Conservation (phyloP, 2,329 filamentous ascomycete species). For the Nothomitra cinnamomea region DNA sequence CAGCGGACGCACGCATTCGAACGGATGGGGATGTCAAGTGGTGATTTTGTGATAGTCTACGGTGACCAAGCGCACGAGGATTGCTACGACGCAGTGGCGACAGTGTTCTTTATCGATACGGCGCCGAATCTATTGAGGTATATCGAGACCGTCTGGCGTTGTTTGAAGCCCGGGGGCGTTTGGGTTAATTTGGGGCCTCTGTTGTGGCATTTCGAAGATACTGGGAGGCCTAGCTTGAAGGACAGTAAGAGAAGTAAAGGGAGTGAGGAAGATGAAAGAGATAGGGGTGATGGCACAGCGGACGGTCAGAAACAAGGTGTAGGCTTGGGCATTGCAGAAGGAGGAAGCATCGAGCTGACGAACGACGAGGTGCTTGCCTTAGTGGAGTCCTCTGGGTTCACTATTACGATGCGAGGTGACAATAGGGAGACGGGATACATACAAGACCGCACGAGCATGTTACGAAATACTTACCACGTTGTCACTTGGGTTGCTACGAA, state of each 20-base stretch:
- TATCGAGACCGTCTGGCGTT: conserved; percentile 64
- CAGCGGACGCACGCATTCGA: conserved; percentile 29
- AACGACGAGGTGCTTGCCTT: conserved; percentile 74
- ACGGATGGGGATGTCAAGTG: conserved; percentile 80
- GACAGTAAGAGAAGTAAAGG: background rate
- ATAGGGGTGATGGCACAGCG: conserved; percentile 15
- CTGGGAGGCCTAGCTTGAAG: conserved; percentile 28
- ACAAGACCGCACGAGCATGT: conserved; percentile 68
- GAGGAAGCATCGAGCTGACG: conserved; percentile 76
- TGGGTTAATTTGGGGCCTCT: conserved; percentile 85
- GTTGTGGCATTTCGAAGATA: conserved; percentile 87
- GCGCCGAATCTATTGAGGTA: conserved; percentile 87
- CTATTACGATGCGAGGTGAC: conserved; percentile 42
- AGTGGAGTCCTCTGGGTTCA: conserved; percentile 60
- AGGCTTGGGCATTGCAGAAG: conserved; percentile 58
- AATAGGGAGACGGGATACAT: conserved; percentile 66
- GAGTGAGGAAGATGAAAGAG: conserved; percentile 25
- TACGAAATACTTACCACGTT: conserved; percentile 65
- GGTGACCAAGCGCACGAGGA: conserved; percentile 41
- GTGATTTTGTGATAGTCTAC: conserved; percentile 86
- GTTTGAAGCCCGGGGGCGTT: conserved; percentile 59
- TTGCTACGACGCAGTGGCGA: conserved; percentile 65
- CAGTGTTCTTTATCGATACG: conserved; percentile 94
- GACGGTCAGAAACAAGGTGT: conserved; percentile 14
- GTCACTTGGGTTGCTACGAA: conserved; percentile 81